Base-by-base conservation (phyloP, 2,329 filamentous ascomycete genomes). In the Fusarium nurragi region DNA sequence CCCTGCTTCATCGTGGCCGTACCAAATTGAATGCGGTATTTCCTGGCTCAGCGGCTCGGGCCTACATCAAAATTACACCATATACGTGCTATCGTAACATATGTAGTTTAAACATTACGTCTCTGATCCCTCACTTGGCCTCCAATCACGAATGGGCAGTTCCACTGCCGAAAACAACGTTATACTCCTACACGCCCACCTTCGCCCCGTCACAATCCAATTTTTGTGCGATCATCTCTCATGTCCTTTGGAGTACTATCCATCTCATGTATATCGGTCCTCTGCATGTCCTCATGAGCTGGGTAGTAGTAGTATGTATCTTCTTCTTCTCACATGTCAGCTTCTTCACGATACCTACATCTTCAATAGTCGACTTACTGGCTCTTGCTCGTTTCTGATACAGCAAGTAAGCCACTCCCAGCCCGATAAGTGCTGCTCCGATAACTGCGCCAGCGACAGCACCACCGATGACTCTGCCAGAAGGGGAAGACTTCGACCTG, bases 381-480 rank as follows among this genome's bases (percentile, higher is more conserved):
- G 34, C 5, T 28, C 41, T 54, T 22, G n/a, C 47, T 21, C 55
- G 46, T 26, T 28, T 53, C 18, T 30, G 50, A 2, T 30, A 34
- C 0, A 60, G 2, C 2, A 56, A 23, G 19, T 54, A 66, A 25
- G 48, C 28, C 7, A 61, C 13, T 5, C 64, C 61, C 2, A 56
- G 7, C 0, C 46, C 45, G 12, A 59, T n/a, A 10, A 65, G 7
- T 12, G 21, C 19, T 16, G 45, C 45, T 10, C 54, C 61, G 3
- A 54, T 22, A 1, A 64, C 6, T 5, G 22, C 36, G 1, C 54
- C 61, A 1, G 46, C 52, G 1, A 70, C 54, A 12, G 47, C 47
- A 16, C 64, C 67, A 1, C 57, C 53, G 2, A 70, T 60, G 0
- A 58, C 44, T 4, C 23, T 41, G 2, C 61, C 51, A 16, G 61